Base-by-base conservation (phyloP, 139 green algal species). In the Gonium pectorale region DNA sequence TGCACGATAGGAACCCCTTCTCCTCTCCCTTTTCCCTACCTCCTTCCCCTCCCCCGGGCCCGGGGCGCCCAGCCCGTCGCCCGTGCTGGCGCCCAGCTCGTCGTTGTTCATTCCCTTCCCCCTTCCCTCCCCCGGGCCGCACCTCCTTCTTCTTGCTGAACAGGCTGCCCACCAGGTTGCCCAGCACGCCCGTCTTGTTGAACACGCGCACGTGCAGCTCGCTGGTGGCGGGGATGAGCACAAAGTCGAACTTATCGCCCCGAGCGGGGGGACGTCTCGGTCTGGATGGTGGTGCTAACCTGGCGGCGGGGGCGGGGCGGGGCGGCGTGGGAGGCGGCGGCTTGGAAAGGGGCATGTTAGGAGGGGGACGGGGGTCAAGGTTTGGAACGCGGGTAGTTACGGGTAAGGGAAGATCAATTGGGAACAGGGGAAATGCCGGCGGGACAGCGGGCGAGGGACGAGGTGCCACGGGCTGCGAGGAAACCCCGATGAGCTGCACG, bases 211-310 rank as follows among this genome's bases (percentile, higher is more conserved):
- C 66, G 78, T 84, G 63, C 62, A 84, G 78, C 78, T 84, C 78
- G 11, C 83, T 89, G 35, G 74, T 75, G 5, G 92, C 89, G 37
- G 79, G 87, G 44, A 95, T 85, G 86, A 93, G 92, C 41, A 94
- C 89, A 81, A 95, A 96, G 86, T 96, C 93, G 67, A 95, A 95
- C 84, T 94, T 95, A 59, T 93, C 86, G 35, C 86, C 84, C 88
- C 89, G n/a, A 96, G 67, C 90, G 92, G 2, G 94, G 94, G 41
- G 83, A 89, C 70, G 74, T 79, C 79, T 96, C 91, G 79, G 94
- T 95, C 77, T 88, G 81, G 41, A 93, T 86, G 21, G 80, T 83
- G 43, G 26, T 59, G 54, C 83, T 89, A 38, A 38, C 78, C 83
- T 70, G 56, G 8, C 13, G 56, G 56, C 26, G 0, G 38, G 31